Evolutionary conservation across 768 basidiomycete genomes (phyloP), one percentile per base, ranked within the genome.

Genomic region (Amanita inopinata): DNA sequence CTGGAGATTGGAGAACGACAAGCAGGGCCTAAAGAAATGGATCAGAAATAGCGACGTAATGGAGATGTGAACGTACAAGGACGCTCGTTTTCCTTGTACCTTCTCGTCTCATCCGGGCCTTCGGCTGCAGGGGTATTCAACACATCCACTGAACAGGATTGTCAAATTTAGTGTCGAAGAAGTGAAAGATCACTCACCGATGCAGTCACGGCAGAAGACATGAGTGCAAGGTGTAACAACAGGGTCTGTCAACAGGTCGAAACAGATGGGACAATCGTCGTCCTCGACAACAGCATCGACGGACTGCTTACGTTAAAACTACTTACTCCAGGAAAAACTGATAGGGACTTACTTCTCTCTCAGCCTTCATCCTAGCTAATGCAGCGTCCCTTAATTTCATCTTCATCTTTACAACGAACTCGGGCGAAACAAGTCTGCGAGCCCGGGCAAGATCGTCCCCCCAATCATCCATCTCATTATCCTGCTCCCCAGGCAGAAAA

Each of bases 231-330:
- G 49, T 0, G 80, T 82, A 30, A 84, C 55, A 14, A 76, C 61
- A 11, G 77, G 62, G 40, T 76, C 65, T 1, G 64, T 69, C 52
- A 74, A 63, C 3, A 58, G 55, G 43, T 85, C 83, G 46, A 71
- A 73, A 55, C 83, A 85, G 42, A 87, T 73, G 0, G 79, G 69
- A 49, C 84, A 87, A 43, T 80, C 76, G 32, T 78, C 75, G 7
- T 68, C 65, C 17, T 74, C 70, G 1, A 65, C 63, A 10, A 65
- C 64, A 5, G 70, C 68, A 48, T 74, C 65, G 1, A 50, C 49
- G 12, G 71, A 72, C 74, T 80, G 47, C 4, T 33, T 15, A 37
- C 8, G 31, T 24, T 28, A 12, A 28, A 12, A 40, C 25, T 14
- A 28, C 35, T 22, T 15, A 12, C 32, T 18, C 2, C 17, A 6